These are phyloP conservation scores for Chrysochromulina tobinii DNA, from an alignment of 78 protist genomes.

Conservation along the genomic window DNA sequence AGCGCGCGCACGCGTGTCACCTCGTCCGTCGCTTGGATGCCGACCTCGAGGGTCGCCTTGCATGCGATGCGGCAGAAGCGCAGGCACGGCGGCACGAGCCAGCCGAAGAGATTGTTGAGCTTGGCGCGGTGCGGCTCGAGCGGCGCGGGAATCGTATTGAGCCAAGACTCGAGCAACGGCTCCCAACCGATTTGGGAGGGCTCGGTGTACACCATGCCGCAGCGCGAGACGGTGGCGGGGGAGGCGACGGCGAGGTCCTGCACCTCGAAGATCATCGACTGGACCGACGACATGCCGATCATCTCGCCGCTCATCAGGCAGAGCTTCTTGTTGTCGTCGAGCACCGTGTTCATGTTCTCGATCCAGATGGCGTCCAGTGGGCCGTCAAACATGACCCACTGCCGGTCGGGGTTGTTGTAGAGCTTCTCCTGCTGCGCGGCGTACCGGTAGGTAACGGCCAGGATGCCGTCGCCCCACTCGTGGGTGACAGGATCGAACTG, in stretches of 20 bases:
- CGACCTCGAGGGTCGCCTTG: background rate
- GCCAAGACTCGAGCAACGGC: slow-evolving; percentile 55
- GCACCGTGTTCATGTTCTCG: slow-evolving; percentile 86
- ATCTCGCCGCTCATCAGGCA: slow-evolving; percentile 80
- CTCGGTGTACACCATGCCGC: slow-evolving; percentile 84
- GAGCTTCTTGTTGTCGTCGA: slow-evolving; percentile 92
- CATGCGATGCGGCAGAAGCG: slow-evolving; percentile 28
- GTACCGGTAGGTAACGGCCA: slow-evolving; percentile 55
- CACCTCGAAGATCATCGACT: slow-evolving; percentile 83
- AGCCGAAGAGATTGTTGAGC: slow-evolving; percentile 24
- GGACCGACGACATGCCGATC: slow-evolving; percentile 63
- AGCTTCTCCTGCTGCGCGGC: slow-evolving; percentile 41
- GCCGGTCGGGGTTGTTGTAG: slow-evolving; percentile 33
- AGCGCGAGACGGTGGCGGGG: slow-evolving; percentile 87
- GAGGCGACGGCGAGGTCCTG: slow-evolving; percentile 81
- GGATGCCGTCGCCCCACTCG: slow-evolving; percentile 89
- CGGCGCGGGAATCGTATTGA: slow-evolving; percentile 4
- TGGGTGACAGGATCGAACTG: slow-evolving; percentile 66
- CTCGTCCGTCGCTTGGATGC: slow-evolving; percentile 14
- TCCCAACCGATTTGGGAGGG: slow-evolving; percentile 65
- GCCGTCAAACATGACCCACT: slow-evolving; percentile 86
- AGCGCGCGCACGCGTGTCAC: slow-evolving; percentile 35
- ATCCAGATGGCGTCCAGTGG: slow-evolving; percentile 91
- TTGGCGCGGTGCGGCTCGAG: background rate
- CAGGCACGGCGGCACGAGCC: slow-evolving; percentile 29